Evolutionary conservation across 352 stramenopile species (phyloP).

Genomic region (Pythium plurisporium): DNA sequence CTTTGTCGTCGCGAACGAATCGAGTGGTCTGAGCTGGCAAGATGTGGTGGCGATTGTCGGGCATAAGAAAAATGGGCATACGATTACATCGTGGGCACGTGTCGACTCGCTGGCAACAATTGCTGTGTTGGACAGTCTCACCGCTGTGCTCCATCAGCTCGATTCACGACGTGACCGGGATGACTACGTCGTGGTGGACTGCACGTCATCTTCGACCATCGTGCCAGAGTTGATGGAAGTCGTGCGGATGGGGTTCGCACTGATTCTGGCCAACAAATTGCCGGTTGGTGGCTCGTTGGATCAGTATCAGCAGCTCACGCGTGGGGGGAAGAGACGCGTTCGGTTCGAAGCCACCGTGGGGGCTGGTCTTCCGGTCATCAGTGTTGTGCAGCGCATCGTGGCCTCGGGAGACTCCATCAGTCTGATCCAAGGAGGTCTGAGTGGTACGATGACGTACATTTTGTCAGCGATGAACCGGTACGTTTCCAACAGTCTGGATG

Average conservation of each 20-base stretch:
- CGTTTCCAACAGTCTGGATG: neutral
- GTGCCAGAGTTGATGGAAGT: slow-evolving; percentile 17
- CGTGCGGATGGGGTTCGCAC: slow-evolving; percentile 22
- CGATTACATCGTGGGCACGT: neutral
- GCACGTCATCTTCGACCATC: slow-evolving; percentile 21
- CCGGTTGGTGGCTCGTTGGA: slow-evolving; percentile 30
- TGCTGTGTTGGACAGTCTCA: slow-evolving; percentile 1
- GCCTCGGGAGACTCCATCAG: slow-evolving; percentile 42
- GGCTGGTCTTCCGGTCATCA: slow-evolving; percentile 56
- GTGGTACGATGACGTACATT: slow-evolving; percentile 62
- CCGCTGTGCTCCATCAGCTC: slow-evolving; percentile 12
- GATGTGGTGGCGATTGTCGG: slow-evolving; percentile 8
- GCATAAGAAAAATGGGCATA: slow-evolving; percentile 7
- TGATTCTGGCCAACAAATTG: slow-evolving; percentile 54
- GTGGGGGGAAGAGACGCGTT: slow-evolving; percentile 15
- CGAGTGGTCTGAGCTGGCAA: neutral
- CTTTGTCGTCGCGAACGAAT: slow-evolving; percentile 2
- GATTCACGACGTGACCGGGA: neutral
- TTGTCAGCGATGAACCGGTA: slow-evolving; percentile 33
- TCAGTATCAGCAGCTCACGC: slow-evolving; percentile 34
- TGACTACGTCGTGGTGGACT: slow-evolving; percentile 29
- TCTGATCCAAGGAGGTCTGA: slow-evolving; percentile 49
- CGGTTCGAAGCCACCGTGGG: slow-evolving; percentile 59
- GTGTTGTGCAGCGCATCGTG: slow-evolving; percentile 42
- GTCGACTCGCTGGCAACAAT: neutral